Percentiles rank a stretch among this genome's conserved stretches.
Evolutionary conservation across 225 moss, liverwort and hornwort genomes (phyloP).

Genomic region (Sphagnum tenellum): DNA sequence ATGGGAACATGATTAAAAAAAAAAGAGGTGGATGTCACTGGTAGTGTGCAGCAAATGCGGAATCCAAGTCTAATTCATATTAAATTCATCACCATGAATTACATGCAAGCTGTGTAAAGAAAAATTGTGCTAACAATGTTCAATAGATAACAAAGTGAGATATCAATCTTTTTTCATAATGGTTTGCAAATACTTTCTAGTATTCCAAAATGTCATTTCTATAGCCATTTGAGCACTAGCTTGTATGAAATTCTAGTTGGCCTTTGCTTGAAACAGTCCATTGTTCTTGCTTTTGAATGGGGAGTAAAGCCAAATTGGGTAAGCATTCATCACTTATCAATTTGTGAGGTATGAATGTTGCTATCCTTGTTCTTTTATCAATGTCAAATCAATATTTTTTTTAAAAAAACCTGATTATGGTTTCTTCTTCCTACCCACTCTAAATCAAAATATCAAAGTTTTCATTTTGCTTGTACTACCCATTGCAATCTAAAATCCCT

Average conservation of each 20-base stretch:
- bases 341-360: background rate
- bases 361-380: background rate
- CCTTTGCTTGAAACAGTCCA: background rate
- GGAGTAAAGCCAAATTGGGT: background rate
- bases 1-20: too few relatives aligned
- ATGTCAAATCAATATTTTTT: background rate
- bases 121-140: slow-evolving; percentile 1
- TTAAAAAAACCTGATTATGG: slow-evolving; percentile 1
- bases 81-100: slow-evolving; percentile 7
- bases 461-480: background rate
- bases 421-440: too few relatives aligned
- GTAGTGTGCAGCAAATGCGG: too few relatives aligned
- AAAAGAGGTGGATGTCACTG: too few relatives aligned
- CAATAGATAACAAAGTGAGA: slow-evolving; percentile 1
- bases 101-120: slow-evolving; percentile 3
- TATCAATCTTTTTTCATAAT: slow-evolving; percentile 7
- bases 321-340: slow-evolving; percentile 2
- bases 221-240: slow-evolving; percentile 1
- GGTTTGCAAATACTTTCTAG: slow-evolving; percentile 2
- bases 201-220: slow-evolving; percentile 9
- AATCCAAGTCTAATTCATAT: background rate
- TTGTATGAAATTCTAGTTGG: slow-evolving; percentile 4
- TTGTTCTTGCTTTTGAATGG: slow-evolving; percentile 5
- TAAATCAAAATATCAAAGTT: too few relatives aligned
- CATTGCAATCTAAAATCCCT: background rate